Conservation (phyloP, 2,329 filamentous ascomycete species). For the Colletotrichum tofieldiae region DNA sequence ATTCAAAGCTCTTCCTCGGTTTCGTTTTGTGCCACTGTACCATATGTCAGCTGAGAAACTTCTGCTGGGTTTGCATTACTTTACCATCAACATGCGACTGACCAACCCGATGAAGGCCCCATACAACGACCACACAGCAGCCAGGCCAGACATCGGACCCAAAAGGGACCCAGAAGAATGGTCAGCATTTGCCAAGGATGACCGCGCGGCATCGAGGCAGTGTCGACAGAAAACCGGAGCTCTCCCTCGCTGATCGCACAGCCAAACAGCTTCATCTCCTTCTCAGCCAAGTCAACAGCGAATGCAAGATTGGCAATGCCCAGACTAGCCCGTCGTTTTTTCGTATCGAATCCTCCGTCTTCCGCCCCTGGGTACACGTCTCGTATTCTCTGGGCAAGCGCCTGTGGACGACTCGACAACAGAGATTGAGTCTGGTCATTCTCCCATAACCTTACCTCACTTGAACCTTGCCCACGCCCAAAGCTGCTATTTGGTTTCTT, state of each 20-base stretch:
- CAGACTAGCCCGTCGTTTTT: not conserved
- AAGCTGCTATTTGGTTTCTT: not conserved
- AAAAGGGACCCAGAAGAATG: not conserved
- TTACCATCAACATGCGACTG: constrained; percentile 25
- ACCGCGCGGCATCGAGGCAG: constrained; percentile 26
- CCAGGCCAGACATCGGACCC: not conserved
- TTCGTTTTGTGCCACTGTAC: not conserved
- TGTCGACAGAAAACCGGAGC: constrained; percentile 21
- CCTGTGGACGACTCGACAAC: not conserved
- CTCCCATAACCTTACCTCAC: not conserved
- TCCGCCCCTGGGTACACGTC: constrained; percentile 22
- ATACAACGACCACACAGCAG: constrained; percentile 1
- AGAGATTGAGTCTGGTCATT: not conserved
- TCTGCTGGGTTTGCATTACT: not conserved
- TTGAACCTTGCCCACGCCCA: not conserved
- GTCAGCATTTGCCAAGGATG: constrained; percentile 13
- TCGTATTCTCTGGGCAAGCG: constrained; percentile 33
- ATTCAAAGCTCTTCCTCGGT: not conserved
- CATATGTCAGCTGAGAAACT: not conserved
- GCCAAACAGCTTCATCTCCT: constrained; percentile 2
- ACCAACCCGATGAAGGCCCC: not conserved
- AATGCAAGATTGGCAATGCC: constrained; percentile 20
- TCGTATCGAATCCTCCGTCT: constrained; percentile 13
- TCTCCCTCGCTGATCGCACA: constrained; percentile 6
- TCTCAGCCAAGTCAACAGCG: constrained; percentile 11